phyloP scores from a whole-genome alignment of 306 rosid species.

The Citrullus mucosospermus region DNA sequence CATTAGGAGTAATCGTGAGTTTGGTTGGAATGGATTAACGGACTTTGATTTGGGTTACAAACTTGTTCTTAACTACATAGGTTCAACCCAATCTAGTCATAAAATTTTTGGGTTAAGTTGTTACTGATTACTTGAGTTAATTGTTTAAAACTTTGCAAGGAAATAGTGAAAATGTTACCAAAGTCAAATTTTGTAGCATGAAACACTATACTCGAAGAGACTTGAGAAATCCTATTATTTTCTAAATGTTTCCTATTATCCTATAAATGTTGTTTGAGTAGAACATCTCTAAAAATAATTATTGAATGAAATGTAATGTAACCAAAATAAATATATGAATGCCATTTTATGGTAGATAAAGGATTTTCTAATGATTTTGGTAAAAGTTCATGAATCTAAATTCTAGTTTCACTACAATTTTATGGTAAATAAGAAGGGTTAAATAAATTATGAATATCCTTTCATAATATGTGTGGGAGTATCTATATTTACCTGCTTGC shows the following conservation, averaged over 20 bases:
- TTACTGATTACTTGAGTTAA: background rate
- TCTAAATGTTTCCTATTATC: background rate
- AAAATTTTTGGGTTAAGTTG: background rate
- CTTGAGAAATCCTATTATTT: background rate
- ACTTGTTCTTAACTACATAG: background rate
- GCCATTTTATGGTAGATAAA: background rate
- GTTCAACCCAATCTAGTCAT: background rate
- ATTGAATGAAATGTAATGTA: too few species aligned
- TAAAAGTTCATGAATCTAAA: too few species aligned
- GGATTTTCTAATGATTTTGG: background rate
- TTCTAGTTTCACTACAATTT: background rate
- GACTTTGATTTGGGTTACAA: background rate
- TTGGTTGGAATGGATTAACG: too few species aligned
- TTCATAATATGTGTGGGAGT: background rate
- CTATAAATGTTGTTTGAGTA: background rate
- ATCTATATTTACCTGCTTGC: constrained; percentile 58
- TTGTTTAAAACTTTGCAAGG: too few species aligned
- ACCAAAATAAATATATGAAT: too few species aligned
- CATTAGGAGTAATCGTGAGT: background rate
- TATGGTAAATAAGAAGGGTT: too few species aligned
- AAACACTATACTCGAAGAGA: too few species aligned
- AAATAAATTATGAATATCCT: background rate
- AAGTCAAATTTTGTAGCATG: too few species aligned
- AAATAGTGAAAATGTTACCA: too few species aligned
- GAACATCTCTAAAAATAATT: background rate